phyloP scores from a whole-genome alignment of 768 basidiomycete genomes.

The Dioszegia hungarica region DNA sequence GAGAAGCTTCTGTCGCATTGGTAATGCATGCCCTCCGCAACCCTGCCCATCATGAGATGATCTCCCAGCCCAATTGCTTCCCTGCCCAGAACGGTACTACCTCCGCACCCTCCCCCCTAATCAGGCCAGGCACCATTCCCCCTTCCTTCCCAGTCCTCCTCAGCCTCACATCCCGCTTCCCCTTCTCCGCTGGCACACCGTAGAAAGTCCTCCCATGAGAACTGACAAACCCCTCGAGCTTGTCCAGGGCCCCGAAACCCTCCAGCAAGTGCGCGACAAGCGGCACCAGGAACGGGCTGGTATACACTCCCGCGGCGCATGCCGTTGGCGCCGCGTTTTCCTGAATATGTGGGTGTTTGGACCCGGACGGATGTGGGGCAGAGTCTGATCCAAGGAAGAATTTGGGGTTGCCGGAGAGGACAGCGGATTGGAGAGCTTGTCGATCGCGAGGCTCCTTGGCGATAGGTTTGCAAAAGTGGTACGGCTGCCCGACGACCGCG shows the following conservation, averaged over 20 bases:
- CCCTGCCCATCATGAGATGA: slow-evolving; percentile 2
- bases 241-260: slow-evolving; percentile 77
- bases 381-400: slow-evolving; percentile 98
- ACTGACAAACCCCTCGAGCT: slow-evolving; percentile 74
- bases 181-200: slow-evolving; percentile 38
- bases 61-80: slow-evolving; percentile 67
- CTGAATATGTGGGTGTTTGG: slow-evolving; percentile 40
- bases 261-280: slow-evolving; percentile 83
- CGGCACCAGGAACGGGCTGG: slow-evolving; percentile 84
- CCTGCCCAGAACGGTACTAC: slow-evolving; percentile 86
- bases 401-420: slow-evolving; percentile 73
- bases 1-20: no score
- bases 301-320: slow-evolving; percentile 96
- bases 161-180: slow-evolving; percentile 34
- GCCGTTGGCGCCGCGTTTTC: slow-evolving; percentile 56
- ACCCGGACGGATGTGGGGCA: slow-evolving; percentile 71
- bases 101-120: slow-evolving; percentile 36
- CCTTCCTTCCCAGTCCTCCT: slow-evolving; percentile 21
- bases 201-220: slow-evolving; percentile 78
- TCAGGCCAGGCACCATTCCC: slow-evolving; percentile 51
- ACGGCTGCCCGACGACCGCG: slow-evolving; percentile 91
- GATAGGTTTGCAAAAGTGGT: slow-evolving; percentile 96
- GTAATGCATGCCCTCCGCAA: no score
- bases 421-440: slow-evolving; percentile 68
- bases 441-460: slow-evolving; percentile 94